Conservation (phyloP, 2,329 filamentous ascomycete genomes). For the Leptographium galeiforme region DNA sequence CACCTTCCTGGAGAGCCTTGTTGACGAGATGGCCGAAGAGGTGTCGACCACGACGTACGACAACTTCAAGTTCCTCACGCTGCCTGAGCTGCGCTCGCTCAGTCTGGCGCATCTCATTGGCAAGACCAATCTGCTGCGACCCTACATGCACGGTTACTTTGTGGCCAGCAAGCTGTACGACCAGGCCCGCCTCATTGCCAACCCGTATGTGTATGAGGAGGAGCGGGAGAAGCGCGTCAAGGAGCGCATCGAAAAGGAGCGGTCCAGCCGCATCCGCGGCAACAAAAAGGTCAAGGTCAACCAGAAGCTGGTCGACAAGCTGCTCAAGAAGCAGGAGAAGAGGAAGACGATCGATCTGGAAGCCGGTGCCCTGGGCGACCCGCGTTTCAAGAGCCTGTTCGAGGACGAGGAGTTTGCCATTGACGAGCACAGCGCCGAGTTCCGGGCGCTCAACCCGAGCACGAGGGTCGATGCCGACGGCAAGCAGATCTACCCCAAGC, state of each 20-base stretch:
- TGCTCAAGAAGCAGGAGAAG: constrained; percentile 50
- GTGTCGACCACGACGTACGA: constrained; percentile 75
- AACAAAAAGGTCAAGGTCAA: constrained; percentile 98
- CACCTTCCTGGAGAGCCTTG: constrained; percentile 89
- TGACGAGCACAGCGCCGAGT: constrained; percentile 80
- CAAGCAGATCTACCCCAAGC: constrained; percentile 35
- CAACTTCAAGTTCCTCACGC: constrained; percentile 96
- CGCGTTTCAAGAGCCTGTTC: constrained; percentile 79
- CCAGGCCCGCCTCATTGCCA: constrained; percentile 81
- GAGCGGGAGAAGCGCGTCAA: constrained; percentile 82
- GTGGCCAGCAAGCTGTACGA: constrained; percentile 92
- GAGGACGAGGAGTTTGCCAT: constrained; percentile 87
- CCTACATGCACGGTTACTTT: constrained; percentile 99
- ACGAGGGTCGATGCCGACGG: constrained; percentile 36
- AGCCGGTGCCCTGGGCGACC: constrained; percentile 62
- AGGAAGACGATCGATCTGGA: constrained; percentile 42
- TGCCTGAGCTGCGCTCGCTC: constrained; percentile 71
- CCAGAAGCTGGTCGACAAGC: constrained; percentile 62
- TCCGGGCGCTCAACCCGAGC: constrained; percentile 78
- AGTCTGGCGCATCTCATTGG: constrained; percentile 82
- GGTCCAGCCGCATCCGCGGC: constrained; percentile 85
- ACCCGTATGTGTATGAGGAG: constrained; percentile 88
- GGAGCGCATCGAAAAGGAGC: constrained; percentile 92
- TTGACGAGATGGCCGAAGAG: constrained; percentile 95
- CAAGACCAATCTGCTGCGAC: constrained; percentile 75